Base-by-base conservation (phyloP, 176 grass and related monocot species). In the Stipa capillata region DNA sequence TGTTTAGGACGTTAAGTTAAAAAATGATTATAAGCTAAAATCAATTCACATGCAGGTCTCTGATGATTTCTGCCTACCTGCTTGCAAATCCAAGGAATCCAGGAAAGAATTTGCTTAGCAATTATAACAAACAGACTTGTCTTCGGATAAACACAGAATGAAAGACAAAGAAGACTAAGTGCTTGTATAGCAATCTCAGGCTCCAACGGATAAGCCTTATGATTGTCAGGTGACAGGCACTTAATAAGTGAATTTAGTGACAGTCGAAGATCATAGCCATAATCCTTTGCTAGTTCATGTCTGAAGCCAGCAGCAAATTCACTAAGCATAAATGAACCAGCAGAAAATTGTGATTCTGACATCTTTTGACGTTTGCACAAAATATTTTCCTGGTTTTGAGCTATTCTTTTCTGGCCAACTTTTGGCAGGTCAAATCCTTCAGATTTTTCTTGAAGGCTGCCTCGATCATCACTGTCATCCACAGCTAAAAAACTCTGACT, bases 51-150 rank as follows among this genome's bases (percentile, higher is more conserved):
- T 52, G 35, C 66, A 31, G 11, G 18, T 68, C 42, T 77, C 68
- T 14, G 4, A 53, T 51, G 31, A 40, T 62, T 72, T 79, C 23
- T 42, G 33, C 68, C 53, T 90, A 97, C 95, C 95, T 92, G 89
- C 69, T 80, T 89, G 74, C 49, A 84, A 79, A 94, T 89, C 95
- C 95, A 97, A 69, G 85, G 84, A n/a, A n/a, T 80, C 92, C 92
- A 97, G 40, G 95, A 97, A 64, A 94, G 57, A 20, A 90, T 68
- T 82, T 92, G 89, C 65, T 87, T 82, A 86, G 87, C 87, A 89
- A 97, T 86, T 74, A 34, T 94, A 55, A 27, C 48, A 87, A 91
- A 88, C 23, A 97, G 62, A 68, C 20, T 70, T 54, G 77, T 72
- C 49, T 65, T 82, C 3, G 76, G 83, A 78, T 87, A 87, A 84